A percentile compares a stretch with the other conserved stretches of the same genome.
Evolutionary conservation across 345 rosid species (phyloP).

Genomic region (Boechera retrofracta): DNA sequence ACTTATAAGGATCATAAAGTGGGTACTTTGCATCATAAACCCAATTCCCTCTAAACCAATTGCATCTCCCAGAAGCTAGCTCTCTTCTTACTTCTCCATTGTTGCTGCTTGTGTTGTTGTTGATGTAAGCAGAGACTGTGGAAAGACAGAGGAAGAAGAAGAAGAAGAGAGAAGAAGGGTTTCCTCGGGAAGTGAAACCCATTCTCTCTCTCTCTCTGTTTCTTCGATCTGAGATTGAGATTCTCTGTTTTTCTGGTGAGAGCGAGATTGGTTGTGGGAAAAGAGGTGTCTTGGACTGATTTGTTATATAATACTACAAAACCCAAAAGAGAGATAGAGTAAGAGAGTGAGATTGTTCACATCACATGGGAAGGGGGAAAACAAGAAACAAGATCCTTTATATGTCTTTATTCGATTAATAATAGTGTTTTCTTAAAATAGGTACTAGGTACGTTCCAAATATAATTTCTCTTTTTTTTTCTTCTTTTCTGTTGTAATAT

Average conservation of each 20-base stretch:
- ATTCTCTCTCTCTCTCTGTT: neutral
- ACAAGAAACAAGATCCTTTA: conserved; percentile 41
- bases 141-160: conserved; percentile 36
- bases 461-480: neutral
- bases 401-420: conserved; percentile 36
- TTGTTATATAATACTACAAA: conserved; percentile 32
- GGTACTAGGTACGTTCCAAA: conserved; percentile 36
- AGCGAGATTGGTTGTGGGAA: conserved; percentile 37
- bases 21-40: conserved; percentile 69
- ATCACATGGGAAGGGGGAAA: conserved; percentile 41
- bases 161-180: conserved; percentile 31
- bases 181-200: conserved; percentile 45
- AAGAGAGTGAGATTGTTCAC: conserved; percentile 41
- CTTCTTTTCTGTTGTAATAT: neutral
- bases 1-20: conserved; percentile 64
- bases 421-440: neutral
- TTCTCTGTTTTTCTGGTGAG: conserved; percentile 28
- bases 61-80: conserved; percentile 49
- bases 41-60: conserved; percentile 79
- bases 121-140: conserved; percentile 35
- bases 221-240: conserved; percentile 39
- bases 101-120: conserved; percentile 22
- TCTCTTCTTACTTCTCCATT: conserved; percentile 36
- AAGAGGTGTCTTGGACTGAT: conserved; percentile 35
- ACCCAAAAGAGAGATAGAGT: conserved; percentile 20